Percentiles rank a stretch among this genome's conserved stretches.
These are phyloP conservation scores for Camellia japonica DNA, from an alignment of 148 eudicot species.

Conservation along the genomic window DNA sequence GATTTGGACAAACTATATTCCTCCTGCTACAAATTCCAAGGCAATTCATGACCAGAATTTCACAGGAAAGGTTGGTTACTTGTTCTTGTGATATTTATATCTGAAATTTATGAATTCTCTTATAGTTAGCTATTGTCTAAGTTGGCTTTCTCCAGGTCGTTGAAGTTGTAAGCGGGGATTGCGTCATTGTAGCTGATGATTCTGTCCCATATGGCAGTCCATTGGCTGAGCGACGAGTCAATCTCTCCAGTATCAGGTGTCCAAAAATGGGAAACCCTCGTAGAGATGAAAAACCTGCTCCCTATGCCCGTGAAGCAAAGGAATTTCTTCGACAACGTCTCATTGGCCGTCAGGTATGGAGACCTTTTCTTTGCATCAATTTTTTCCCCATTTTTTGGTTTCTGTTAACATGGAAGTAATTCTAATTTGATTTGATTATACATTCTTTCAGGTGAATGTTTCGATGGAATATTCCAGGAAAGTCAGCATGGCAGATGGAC, in stretches of 20 bases:
- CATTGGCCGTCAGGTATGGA: constrained; percentile 78
- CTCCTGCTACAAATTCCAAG: constrained; percentile 73
- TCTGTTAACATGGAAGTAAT: constrained; percentile 12
- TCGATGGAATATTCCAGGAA: constrained; percentile 94
- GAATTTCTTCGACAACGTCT: constrained; percentile 78
- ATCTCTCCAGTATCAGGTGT: constrained; percentile 88
- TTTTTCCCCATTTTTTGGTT: neutral
- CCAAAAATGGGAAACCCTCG: constrained; percentile 85
- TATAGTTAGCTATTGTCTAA: constrained; percentile 9
- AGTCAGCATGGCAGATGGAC: constrained; percentile 48
- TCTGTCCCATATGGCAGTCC: constrained; percentile 80
- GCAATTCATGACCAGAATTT: constrained; percentile 91
- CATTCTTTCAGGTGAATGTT: constrained; percentile 67
- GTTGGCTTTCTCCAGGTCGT: constrained; percentile 54
- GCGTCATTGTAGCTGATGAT: constrained; percentile 89
- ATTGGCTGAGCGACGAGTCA: constrained; percentile 80
- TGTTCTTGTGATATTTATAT: neutral
- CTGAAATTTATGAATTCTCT: constrained; percentile 7
- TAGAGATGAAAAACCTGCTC: constrained; percentile 53
- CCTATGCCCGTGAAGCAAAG: constrained; percentile 87
- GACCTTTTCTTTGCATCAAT: neutral
- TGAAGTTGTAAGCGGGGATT: constrained; percentile 93
- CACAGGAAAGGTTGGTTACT: constrained; percentile 69
- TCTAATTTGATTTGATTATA: constrained; percentile 13
- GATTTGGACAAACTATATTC: constrained; percentile 86